Base-by-base conservation (phyloP, 495 filamentous ascomycete species). In the Copromyces sp. region DNA sequence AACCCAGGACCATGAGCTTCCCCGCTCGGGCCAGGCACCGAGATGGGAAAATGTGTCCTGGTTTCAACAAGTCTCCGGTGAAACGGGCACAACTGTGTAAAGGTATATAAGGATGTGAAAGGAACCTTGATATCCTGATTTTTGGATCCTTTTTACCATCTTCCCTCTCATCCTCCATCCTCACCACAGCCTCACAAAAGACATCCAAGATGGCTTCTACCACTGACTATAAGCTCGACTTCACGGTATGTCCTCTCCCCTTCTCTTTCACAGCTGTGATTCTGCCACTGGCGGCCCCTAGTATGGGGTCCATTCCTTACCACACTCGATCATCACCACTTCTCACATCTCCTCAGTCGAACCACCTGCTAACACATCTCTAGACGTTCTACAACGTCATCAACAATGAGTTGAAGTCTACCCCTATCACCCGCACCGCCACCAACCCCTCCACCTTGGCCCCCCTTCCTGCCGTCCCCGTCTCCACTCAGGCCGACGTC, bases 391-490 rank as follows among this genome's bases (percentile, higher is more conserved):
- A 77, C 79, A 85, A 86, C 74, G 73, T 84, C 72, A 82, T 86
- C 73, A 82, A 84, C 73, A 83, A 84, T 65, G 82, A 85, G 73
- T 73, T 75, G 71, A 82, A 82, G 47, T 69, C 74, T 68, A 77
- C 80, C 73, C 71, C 79, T 39, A 75, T 79, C 12, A 75, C 76
- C 9, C 80, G 83, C 71, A 74, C 81, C 11, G 84, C 83, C 44
- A 78, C 78, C 71, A 82, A 86, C 73, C 85, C 85, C 17, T 81
- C 82, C 20, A 86, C 84, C 9, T 82, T 84, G 70, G 82, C 86
- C 17, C 78, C 75, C 8, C 81, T 87, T 32, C 86, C 82, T 83
- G 75, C 81, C 29, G 82, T 77, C 53, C 85, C 85, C 35, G 76
- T 83, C 39, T 84, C 84, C 20, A 78, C 80, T 24, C 70, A 74